Percentiles rank a stretch among this genome's conserved stretches.
phyloP scores from a whole-genome alignment of 2,329 filamentous ascomycete species.

The Penicillium brevicompactum region DNA sequence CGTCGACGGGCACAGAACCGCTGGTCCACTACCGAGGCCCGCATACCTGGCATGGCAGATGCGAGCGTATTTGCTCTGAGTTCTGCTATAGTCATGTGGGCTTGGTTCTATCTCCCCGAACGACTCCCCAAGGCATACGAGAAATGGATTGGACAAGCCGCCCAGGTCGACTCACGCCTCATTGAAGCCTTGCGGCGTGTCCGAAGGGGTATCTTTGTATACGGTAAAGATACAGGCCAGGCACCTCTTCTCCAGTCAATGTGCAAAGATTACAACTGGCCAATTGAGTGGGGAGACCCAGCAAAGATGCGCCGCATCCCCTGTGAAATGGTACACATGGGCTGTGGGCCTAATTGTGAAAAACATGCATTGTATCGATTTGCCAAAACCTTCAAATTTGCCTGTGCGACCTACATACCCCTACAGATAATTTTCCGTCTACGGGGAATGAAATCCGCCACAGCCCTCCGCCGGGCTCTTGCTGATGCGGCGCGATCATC shows the following conservation, averaged over 20 bases:
- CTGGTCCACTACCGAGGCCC: slow-evolving; percentile 43
- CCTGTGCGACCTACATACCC: slow-evolving; percentile 75
- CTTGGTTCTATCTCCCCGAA: slow-evolving; percentile 77
- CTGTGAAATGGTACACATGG: slow-evolving; percentile 84
- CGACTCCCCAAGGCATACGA: slow-evolving; percentile 73
- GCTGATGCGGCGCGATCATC: slow-evolving; percentile 69
- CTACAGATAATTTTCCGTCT: slow-evolving; percentile 69
- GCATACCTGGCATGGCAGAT: slow-evolving; percentile 56
- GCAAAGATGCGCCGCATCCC: slow-evolving; percentile 70
- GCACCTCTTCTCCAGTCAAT: slow-evolving; percentile 68
- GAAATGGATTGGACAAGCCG: slow-evolving; percentile 78
- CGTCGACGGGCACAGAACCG: slow-evolving; percentile 32
- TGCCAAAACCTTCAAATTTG: slow-evolving; percentile 69
- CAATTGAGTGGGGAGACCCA: slow-evolving; percentile 73
- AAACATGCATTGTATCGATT: slow-evolving; percentile 71
- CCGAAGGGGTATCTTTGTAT: slow-evolving; percentile 64
- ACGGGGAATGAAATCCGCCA: slow-evolving; percentile 48
- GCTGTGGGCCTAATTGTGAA: slow-evolving; percentile 70
- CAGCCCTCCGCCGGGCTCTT: slow-evolving; percentile 54
- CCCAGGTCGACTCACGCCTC: slow-evolving; percentile 72
- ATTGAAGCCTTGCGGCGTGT: slow-evolving; percentile 72
- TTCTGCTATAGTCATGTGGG: slow-evolving; percentile 80
- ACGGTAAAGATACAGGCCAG: slow-evolving; percentile 73
- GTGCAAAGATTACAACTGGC: slow-evolving; percentile 71
- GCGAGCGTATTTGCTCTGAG: slow-evolving; percentile 72